Evolutionary conservation across 2,329 filamentous ascomycete genomes (phyloP).

Genomic region (Penicillium brasilianum): DNA sequence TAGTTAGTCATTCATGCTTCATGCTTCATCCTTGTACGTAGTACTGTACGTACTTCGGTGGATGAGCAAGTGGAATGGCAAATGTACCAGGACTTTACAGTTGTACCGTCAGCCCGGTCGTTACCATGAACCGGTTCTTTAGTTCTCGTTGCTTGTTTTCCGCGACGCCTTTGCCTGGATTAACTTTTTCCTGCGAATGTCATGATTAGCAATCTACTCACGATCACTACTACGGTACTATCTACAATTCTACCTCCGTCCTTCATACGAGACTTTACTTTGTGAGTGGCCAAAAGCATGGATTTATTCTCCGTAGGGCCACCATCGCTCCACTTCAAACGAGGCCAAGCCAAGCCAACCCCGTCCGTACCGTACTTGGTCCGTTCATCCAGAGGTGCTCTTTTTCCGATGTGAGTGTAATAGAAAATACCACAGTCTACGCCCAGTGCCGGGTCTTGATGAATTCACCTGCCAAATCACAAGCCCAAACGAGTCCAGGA

Average conservation of each 20-base stretch:
- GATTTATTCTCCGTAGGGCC: background rate
- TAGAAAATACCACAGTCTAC: background rate
- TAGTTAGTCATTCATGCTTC: background rate
- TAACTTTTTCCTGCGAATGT: background rate
- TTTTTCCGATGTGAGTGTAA: background rate
- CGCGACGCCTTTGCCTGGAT: background rate
- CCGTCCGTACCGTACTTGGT: background rate
- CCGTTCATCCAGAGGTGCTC: background rate
- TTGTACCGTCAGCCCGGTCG: background rate
- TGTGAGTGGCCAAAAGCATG: background rate
- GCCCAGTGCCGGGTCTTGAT: background rate
- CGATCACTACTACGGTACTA: background rate
- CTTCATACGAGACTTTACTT: background rate
- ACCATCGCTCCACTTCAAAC: background rate
- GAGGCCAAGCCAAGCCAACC: background rate
- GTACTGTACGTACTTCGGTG: background rate
- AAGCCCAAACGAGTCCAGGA: background rate
- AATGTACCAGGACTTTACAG: background rate
- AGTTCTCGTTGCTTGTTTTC: background rate
- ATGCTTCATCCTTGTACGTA: background rate
- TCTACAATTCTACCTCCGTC: background rate
- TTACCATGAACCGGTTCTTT: constrained; percentile 19
- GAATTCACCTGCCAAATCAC: background rate
- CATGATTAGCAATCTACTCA: background rate
- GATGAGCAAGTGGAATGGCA: background rate